Evolutionary conservation across 768 basidiomycete genomes (phyloP).

Genomic region (Lentinula boryana): DNA sequence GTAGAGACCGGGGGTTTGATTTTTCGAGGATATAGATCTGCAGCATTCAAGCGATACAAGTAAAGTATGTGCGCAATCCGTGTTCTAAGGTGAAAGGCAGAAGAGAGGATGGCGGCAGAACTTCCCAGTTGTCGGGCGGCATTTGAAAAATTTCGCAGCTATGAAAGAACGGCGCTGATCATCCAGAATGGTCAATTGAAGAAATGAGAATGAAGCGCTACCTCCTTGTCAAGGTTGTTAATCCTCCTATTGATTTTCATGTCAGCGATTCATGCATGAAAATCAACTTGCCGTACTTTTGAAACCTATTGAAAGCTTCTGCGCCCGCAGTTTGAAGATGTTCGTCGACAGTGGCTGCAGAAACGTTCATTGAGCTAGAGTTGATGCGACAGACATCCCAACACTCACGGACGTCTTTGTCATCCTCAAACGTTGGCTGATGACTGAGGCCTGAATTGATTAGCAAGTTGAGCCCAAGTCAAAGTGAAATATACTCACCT

Average conservation of each 20-base stretch:
- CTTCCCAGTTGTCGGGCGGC: constrained; percentile 73
- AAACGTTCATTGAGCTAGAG: neutral
- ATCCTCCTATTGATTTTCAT: constrained; percentile 36
- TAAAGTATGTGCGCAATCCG: constrained; percentile 63
- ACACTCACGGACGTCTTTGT: constrained; percentile 59
- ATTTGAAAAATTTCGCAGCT: constrained; percentile 74
- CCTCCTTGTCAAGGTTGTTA: constrained; percentile 62
- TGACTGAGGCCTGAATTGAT: constrained; percentile 19
- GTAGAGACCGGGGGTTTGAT: constrained; percentile 32
- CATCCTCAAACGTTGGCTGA: constrained; percentile 53
- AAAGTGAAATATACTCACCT: constrained; percentile 18
- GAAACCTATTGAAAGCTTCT: constrained; percentile 57
- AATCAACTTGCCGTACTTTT: constrained; percentile 35
- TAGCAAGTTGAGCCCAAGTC: neutral
- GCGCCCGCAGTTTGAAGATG: constrained; percentile 64
- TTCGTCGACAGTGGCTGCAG: constrained; percentile 58
- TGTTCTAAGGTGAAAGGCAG: constrained; percentile 64
- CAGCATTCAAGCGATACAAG: constrained; percentile 71
- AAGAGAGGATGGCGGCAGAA: constrained; percentile 72
- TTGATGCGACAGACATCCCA: neutral
- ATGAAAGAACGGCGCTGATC: neutral
- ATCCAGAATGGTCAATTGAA: neutral
- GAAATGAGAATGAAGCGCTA: constrained; percentile 14
- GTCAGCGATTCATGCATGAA: constrained; percentile 1
- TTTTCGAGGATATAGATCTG: constrained; percentile 70